Evolutionary conservation across 768 basidiomycete species (phyloP).

Genomic region (Boletus rubroflammeus): DNA sequence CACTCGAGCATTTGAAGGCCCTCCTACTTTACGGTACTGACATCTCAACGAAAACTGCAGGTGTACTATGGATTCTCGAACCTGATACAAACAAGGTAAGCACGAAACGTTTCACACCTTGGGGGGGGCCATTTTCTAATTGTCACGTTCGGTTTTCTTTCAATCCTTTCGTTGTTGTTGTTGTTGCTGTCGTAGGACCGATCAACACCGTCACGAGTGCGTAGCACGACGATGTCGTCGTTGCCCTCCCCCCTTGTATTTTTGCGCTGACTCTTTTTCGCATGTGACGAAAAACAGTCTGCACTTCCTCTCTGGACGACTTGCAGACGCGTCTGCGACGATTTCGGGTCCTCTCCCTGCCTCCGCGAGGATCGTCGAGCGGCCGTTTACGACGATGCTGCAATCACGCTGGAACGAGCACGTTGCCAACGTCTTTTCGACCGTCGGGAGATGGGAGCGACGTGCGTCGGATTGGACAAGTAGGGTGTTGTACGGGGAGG

Average conservation of each 20-base stretch:
- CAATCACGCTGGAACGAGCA: slow-evolving; percentile 60
- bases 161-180: too few relatives aligned
- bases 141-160: neutral
- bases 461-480: slow-evolving; percentile 46
- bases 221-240: neutral
- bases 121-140: neutral
- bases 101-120: neutral
- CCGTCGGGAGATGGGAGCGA: slow-evolving; percentile 45
- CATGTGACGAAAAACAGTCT: slow-evolving; percentile 36
- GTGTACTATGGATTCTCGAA: slow-evolving; percentile 72
- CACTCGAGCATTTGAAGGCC: neutral
- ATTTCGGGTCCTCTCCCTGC: slow-evolving; percentile 53
- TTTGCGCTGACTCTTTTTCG: neutral
- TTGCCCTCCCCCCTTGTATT: neutral
- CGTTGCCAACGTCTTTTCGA: slow-evolving; percentile 42
- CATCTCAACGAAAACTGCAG: slow-evolving; percentile 27
- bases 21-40: neutral
- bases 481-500: slow-evolving; percentile 43
- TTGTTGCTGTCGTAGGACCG: slow-evolving; percentile 38
- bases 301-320: slow-evolving; percentile 46
- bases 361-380: slow-evolving; percentile 46
- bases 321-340: slow-evolving; percentile 45
- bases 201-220: slow-evolving; percentile 54
- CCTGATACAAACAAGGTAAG: slow-evolving; percentile 54
- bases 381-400: slow-evolving; percentile 45